Base-by-base conservation (phyloP, 257 asterid species). In the Nicotiana attenuata region DNA sequence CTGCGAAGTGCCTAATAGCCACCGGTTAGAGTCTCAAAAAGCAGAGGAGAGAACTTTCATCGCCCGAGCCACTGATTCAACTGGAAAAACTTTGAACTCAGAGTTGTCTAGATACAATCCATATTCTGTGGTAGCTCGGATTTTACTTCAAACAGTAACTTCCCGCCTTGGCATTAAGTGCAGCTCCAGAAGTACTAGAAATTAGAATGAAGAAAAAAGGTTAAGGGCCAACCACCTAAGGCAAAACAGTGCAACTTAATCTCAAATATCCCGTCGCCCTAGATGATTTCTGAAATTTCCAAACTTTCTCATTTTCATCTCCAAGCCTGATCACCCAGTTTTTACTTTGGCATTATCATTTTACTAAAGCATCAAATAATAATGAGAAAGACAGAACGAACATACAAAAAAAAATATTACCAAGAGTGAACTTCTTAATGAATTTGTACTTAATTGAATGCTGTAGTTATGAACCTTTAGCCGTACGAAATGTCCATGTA, bases 1-100 rank as follows among this genome's bases (percentile, higher is more conserved):
- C 53, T 94, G 98, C 69, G 87, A 97, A 82, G 85, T 87, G 61
- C 94, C 66, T 63, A 93, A 94, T 50, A 50, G 77, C 65, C 35
- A 17, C 9, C 20, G 67, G 61, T 47, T 47, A 24, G 78, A 71
- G 9, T 45, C 38, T 14, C 13, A 20, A 73, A 3, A 73, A 52
- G 57, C 2, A 52, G 26, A 78, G 1, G 80, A 76, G 55, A 20
- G 65, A 52, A 52, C 19, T 52, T 52, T 14, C 57, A 52, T 52
- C 7, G 16, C 57, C 17, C 57, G 57, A 52, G 57, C 57, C 57
- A 52, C 57, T 15, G 19, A 52, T 52, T 52, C 57, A 52, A 52
- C 7, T 50, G 6, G 57, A 52, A 15, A 52, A 52, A 52, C 17
- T 52, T 11, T 52, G 57, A 52, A 52, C 57, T 52, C 6, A 15